Percentiles rank a stretch among this genome's conserved stretches.
Evolutionary conservation across 2,329 filamentous ascomycete species (phyloP).

Genomic region (Orbilia blumenaviensis): DNA sequence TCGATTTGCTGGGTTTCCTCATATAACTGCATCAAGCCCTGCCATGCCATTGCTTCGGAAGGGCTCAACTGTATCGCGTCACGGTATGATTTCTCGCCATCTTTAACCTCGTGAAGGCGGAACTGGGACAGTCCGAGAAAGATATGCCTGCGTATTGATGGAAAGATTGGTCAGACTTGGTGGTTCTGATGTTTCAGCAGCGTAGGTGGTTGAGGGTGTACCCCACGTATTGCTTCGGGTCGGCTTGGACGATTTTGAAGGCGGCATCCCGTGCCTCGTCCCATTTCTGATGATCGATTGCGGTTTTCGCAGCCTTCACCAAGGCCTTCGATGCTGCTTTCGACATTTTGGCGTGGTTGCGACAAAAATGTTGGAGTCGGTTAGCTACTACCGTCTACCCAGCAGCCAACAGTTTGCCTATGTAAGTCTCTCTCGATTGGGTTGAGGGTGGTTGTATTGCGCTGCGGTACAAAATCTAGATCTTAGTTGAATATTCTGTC

Average conservation of each 20-base stretch:
- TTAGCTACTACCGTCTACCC: not conserved
- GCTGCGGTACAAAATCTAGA: too few species aligned
- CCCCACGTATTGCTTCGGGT: conserved; percentile 75
- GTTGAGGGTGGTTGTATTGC: not conserved
- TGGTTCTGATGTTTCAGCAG: not conserved
- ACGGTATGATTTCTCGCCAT: conserved; percentile 79
- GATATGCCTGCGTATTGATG: conserved; percentile 69
- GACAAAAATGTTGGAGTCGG: conserved; percentile 8
- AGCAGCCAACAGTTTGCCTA: not conserved
- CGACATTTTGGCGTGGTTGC: conserved; percentile 38
- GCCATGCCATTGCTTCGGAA: conserved; percentile 84
- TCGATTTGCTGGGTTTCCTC: conserved; percentile 79
- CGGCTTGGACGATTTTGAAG: conserved; percentile 73
- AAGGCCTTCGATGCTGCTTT: conserved; percentile 39
- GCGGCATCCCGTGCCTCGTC: conserved; percentile 77
- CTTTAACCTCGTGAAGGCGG: conserved; percentile 75
- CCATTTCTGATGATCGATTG: conserved; percentile 80
- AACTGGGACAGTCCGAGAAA: conserved; percentile 87
- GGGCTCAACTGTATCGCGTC: conserved; percentile 74
- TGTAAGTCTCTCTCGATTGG: not conserved
- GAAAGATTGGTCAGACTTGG: conserved; percentile 29
- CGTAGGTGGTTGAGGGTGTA: conserved; percentile 36
- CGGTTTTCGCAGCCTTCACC: conserved; percentile 83
- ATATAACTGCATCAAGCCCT: conserved; percentile 85
- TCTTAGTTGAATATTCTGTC: not conserved